Evolutionary conservation across 164 flowering plant species (phyloP), one percentile per base, ranked within the genome.

Genomic region (Houttuynia cordata): DNA sequence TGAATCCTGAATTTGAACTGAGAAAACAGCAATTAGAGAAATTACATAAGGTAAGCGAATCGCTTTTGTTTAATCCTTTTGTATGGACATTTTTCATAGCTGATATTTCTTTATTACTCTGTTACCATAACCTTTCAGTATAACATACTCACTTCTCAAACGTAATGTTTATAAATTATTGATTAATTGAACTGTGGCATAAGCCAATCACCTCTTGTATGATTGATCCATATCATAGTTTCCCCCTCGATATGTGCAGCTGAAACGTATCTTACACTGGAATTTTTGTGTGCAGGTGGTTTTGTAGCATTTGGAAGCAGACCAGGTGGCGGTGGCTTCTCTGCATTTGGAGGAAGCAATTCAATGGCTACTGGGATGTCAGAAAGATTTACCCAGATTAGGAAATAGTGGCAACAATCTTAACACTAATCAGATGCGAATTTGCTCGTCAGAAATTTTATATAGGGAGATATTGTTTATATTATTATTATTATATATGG

Each of bases 1-100:
- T 93, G 80, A 82, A 79, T 72, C 78, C 86, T 57, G 97, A 93
- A 75, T 81, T 93, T 62, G 95, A 88, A 74, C 62, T 81, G 73
- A 93, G n/a, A 85, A 73, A 72, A 49, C 70, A 60, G 12, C 79
- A 78, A 59, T 75, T 88, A 55, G 30, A 75, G 57, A 73, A 79
- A 68, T 17, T 82, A 64, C 80, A 83, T 68, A 80, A 90, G 91
- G 99, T 84, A 58, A 15, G 12, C 30, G 20, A 24, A 41, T 49
- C 47, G 20, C 17, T 23, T 58, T 7, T 56, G 12, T 40, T 50
- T 51, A 15, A 10, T 34, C 6, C 0, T 17, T n/a, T 24, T 45
- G 49, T 62, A 20, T 19, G 39, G 24, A 45, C 24, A 10, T n/a
- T 51, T 47, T 51, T 40, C n/a, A 8, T 57, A 30, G 21, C 24